Conservation (phyloP, 2,329 filamentous ascomycete species). For the Plectosphaerella cucumerina region DNA sequence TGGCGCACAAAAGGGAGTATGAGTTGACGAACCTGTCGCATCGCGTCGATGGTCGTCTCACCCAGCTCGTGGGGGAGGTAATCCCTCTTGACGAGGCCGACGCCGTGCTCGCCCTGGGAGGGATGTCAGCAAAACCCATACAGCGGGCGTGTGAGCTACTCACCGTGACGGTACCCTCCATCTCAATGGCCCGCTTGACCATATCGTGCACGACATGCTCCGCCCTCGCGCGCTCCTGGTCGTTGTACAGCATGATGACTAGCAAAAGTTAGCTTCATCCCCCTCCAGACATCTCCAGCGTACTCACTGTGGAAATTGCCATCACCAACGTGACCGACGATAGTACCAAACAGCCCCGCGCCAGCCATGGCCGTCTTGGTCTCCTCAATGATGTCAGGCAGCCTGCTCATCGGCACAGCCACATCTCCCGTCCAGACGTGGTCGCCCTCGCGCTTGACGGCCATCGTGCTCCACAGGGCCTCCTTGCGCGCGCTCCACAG, state of each 20-base stretch:
- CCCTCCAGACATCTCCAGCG: background rate
- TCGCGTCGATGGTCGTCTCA: conserved; percentile 69
- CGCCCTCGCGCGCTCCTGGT: conserved; percentile 61
- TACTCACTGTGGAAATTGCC: conserved; percentile 68
- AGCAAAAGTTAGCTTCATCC: conserved; percentile 9
- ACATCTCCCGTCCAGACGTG: conserved; percentile 85
- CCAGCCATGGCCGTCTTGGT: conserved; percentile 46
- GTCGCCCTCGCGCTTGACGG: conserved; percentile 60
- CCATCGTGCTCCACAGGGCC: conserved; percentile 76
- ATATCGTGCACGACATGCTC: conserved; percentile 74
- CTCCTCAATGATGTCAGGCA: conserved; percentile 74
- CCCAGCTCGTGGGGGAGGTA: conserved; percentile 78
- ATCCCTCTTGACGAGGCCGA: conserved; percentile 80
- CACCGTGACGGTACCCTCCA: conserved; percentile 78
- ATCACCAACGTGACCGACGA: conserved; percentile 72
- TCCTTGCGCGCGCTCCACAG: conserved; percentile 83
- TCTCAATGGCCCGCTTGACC: conserved; percentile 80
- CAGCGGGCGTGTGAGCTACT: conserved; percentile 14
- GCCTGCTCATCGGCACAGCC: conserved; percentile 71
- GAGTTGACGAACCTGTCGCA: conserved; percentile 62
- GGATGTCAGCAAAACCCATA: background rate
- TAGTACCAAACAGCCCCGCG: conserved; percentile 39
- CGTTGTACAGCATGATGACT: conserved; percentile 57
- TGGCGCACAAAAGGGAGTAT: too few species aligned
- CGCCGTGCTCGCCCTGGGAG: conserved; percentile 73